Percentiles rank a stretch among this genome's conserved stretches.
phyloP scores from a whole-genome alignment of 805 yeast species.

The Wickerhamiella slavikovae region DNA sequence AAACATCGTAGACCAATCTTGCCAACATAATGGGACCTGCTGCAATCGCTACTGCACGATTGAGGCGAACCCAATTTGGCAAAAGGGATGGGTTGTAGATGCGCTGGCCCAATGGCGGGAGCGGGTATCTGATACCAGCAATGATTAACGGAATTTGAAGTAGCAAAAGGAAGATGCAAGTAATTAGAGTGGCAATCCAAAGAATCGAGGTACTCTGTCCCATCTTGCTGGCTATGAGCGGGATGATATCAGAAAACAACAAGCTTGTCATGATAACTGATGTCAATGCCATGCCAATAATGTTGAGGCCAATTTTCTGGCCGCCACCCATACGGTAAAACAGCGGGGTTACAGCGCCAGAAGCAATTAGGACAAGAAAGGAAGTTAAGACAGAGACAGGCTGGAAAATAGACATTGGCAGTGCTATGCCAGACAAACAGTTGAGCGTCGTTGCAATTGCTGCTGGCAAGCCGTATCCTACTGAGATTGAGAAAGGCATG shows the following conservation, averaged over 20 bases:
- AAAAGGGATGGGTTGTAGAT: conserved; percentile 12
- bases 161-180: conserved; percentile 3
- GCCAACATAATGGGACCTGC: conserved; percentile 8
- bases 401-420: conserved; percentile 1
- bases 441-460: conserved; percentile 5
- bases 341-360: conserved; percentile 8
- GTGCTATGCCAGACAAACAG: background rate
- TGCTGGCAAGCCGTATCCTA: conserved; percentile 12
- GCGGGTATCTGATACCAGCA: conserved; percentile 8
- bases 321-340: conserved; percentile 14
- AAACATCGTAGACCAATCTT: conserved; percentile 4
- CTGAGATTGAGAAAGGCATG: conserved; percentile 10
- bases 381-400: conserved; percentile 2
- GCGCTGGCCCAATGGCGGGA: conserved; percentile 12
- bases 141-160: conserved; percentile 11
- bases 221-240: background rate
- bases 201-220: conserved; percentile 3
- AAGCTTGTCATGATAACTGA: conserved; percentile 6
- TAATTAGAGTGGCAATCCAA: background rate
- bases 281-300: conserved; percentile 7
- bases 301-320: conserved; percentile 2
- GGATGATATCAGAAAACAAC: conserved; percentile 1
- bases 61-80: conserved; percentile 14
- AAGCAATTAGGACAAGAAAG: conserved; percentile 4
- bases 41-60: conserved; percentile 11